Evolutionary conservation across 768 basidiomycete genomes (phyloP).

Genomic region (Auriscalpium microsporum): DNA sequence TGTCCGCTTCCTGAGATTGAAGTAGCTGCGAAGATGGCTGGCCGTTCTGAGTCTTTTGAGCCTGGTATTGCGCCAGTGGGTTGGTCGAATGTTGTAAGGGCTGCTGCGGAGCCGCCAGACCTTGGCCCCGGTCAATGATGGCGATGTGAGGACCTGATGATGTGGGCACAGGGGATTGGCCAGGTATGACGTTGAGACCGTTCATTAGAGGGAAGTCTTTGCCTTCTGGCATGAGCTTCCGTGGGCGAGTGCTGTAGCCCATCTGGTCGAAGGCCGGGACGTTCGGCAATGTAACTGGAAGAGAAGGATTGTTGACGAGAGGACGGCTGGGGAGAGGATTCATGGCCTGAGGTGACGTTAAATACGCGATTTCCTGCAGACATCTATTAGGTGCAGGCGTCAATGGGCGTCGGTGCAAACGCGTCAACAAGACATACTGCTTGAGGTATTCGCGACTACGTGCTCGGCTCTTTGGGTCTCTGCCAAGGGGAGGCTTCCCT

Average conservation of each 20-base stretch:
- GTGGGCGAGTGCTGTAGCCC: conserved; percentile 69
- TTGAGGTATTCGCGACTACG: conserved; percentile 95
- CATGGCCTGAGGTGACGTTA: conserved; percentile 95
- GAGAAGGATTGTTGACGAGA: conserved; percentile 54
- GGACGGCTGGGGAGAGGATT: conserved; percentile 91
- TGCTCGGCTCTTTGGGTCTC: conserved; percentile 94
- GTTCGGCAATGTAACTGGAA: conserved; percentile 60
- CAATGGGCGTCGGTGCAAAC: conserved; percentile 2
- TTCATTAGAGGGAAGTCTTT: conserved; percentile 66
- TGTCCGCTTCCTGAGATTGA: conserved; percentile 22
- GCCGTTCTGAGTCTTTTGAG: conserved; percentile 19
- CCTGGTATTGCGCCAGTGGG: conserved; percentile 18
- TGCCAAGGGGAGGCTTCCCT: conserved; percentile 68
- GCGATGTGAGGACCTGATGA: conserved; percentile 33
- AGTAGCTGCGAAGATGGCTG: conserved; percentile 23
- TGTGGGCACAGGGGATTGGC: conserved; percentile 42
- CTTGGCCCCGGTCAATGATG: conserved; percentile 44
- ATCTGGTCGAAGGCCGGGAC: conserved; percentile 68
- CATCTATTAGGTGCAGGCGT: conserved; percentile 46
- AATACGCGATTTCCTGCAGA: conserved; percentile 94
- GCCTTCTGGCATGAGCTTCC: conserved; percentile 71
- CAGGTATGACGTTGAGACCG: conserved; percentile 46
- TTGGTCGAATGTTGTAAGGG: conserved; percentile 21
- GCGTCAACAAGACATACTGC: conserved; percentile 49
- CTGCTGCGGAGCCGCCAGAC: conserved; percentile 22